Percentiles rank a stretch among this genome's conserved stretches.
Conservation (phyloP, 2,329 filamentous ascomycete species). For the Tolypocladium paradoxum region DNA sequence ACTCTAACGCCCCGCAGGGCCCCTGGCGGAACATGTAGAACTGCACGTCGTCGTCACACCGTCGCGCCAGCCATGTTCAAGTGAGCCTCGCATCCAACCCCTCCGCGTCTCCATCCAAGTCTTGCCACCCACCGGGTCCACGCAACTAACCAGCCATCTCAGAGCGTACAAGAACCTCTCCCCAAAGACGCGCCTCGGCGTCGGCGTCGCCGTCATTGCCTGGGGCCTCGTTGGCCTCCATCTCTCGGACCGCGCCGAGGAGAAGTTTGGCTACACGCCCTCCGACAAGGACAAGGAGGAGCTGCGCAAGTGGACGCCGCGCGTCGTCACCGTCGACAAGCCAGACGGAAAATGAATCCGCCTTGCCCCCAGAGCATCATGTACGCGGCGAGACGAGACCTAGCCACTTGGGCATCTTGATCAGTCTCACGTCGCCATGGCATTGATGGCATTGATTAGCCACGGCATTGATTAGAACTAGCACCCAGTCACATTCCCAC, state of each 20-base stretch:
- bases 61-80: conserved; percentile 9
- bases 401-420: neutral
- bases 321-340: conserved; percentile 48
- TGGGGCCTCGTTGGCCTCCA: conserved; percentile 70
- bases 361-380: neutral
- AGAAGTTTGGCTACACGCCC: conserved; percentile 60
- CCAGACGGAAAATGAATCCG: conserved; percentile 1
- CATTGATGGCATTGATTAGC: too few species aligned
- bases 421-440: neutral
- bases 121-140: neutral
- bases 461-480: too few species aligned
- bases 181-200: conserved; percentile 56
- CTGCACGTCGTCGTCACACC: neutral
- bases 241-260: conserved; percentile 61
- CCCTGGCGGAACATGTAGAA: neutral
- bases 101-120: neutral
- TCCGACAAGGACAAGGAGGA: conserved; percentile 62
- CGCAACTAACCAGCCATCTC: neutral
- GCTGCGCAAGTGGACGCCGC: conserved; percentile 50
- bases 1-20: neutral
- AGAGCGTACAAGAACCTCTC: conserved; percentile 64
- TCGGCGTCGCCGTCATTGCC: conserved; percentile 64
- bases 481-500: neutral
- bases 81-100: neutral
- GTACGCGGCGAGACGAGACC: neutral